Conservation (phyloP, 345 rosid species). For the Turnera subulata region DNA sequence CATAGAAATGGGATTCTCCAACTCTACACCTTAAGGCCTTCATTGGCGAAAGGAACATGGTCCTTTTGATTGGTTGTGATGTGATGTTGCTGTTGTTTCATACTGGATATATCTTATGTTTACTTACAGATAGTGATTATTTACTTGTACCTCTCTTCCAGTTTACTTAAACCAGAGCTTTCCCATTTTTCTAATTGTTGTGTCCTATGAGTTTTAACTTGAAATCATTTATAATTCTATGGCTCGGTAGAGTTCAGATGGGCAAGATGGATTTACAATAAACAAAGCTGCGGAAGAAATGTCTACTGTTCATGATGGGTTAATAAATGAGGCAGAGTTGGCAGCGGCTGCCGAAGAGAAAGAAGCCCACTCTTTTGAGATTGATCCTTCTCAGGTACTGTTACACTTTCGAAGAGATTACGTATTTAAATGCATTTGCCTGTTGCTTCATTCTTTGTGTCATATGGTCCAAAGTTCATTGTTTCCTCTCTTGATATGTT, state of each 20-base stretch:
- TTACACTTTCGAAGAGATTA: too few relatives aligned
- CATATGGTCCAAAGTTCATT: too few relatives aligned
- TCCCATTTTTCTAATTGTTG: background rate
- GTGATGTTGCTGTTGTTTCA: background rate
- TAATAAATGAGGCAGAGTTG: conserved; percentile 80
- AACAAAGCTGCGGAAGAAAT: conserved; percentile 77
- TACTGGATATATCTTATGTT: background rate
- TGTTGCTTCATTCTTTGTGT: too few relatives aligned
- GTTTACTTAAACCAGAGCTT: background rate
- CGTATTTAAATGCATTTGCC: too few relatives aligned
- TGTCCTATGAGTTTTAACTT: background rate
- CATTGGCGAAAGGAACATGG: too few relatives aligned
- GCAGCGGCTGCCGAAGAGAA: conserved; percentile 94
- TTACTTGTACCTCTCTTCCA: background rate
- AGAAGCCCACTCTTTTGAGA: conserved; percentile 87
- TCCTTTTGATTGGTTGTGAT: background rate
- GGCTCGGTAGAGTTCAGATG: conserved; percentile 36
- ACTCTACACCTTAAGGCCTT: too few relatives aligned
- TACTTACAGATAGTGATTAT: background rate
- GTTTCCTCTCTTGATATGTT: too few relatives aligned
- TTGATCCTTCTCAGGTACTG: conserved; percentile 80
- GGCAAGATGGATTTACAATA: conserved; percentile 57
- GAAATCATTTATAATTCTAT: background rate
- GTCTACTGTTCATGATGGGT: conserved; percentile 53
- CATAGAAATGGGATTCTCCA: background rate